Percentiles rank a stretch among this genome's conserved stretches.
Conservation (phyloP, 192 early-diverging fungal species). For the Ambispora gerdemannii region DNA sequence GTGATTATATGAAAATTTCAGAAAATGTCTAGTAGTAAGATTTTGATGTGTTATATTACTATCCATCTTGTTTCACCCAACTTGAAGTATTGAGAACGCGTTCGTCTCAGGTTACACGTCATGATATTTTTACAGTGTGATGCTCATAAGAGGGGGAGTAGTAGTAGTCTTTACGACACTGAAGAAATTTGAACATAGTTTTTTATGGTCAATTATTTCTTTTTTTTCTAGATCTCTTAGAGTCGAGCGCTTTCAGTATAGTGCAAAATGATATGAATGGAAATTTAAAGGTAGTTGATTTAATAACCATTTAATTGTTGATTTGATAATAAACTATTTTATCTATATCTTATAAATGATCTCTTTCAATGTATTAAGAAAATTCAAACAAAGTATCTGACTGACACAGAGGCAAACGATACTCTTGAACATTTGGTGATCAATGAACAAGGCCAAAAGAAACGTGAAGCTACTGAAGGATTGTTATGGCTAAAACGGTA, state of each 20-base stretch:
- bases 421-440: slow-evolving; percentile 83
- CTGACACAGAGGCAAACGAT: slow-evolving; percentile 61
- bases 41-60: neutral
- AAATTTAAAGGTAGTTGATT: slow-evolving; percentile 72
- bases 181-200: no score
- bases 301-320: neutral
- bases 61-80: neutral
- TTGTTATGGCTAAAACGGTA: slow-evolving; percentile 80
- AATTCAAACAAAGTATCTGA: slow-evolving; percentile 70
- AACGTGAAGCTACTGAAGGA: slow-evolving; percentile 83
- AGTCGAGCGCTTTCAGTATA: slow-evolving; percentile 70
- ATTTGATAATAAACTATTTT: slow-evolving; percentile 4
- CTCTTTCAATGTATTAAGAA: slow-evolving; percentile 54
- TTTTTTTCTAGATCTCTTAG: slow-evolving; percentile 57
- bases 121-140: no score
- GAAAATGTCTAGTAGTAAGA: neutral
- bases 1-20: neutral
- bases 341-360: neutral
- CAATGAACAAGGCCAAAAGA: slow-evolving; percentile 73
- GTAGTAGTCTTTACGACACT: no score
- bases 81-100: no score
- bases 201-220: no score
- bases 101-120: no score
- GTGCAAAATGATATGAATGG: slow-evolving; percentile 91
- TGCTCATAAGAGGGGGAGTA: no score